Base-by-base conservation (phyloP, 192 early-diverging fungal genomes). In the Rhizophagus clarus region DNA sequence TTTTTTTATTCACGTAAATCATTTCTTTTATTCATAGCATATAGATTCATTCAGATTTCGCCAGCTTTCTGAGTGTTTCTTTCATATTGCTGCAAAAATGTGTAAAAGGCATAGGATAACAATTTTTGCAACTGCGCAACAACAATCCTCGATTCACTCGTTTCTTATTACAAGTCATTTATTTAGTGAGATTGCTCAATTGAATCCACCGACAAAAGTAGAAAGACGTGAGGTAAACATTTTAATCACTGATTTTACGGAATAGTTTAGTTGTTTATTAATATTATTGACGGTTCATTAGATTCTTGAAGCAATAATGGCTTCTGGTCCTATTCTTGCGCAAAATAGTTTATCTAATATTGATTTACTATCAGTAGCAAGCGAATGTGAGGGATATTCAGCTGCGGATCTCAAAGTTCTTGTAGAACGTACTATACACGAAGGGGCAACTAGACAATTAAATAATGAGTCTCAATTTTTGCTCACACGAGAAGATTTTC, bases 361-460 rank as follows among this genome's bases (percentile, higher is more conserved):
- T n/a, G 93, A 96, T 70, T 83, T 95, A 42, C 88, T 91, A 11
- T 88, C 90, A 0, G 84, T 97, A 0, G 91, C 94, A 4, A 91
- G 92, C 31, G 83, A 88, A 72, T 97, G 96, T 11, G 97, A 99
- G 82, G 97, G 97, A 1, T 97, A 94, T 79, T 82, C 92, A 26
- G 94, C 96, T 7, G 88, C 90, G 4, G 97, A 98, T 83, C 83
- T 98, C 22, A 85, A 91, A 63, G 90, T 91, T 0, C 87, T 96
- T 34, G 84, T 96, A 42, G 90, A 96, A 71, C 88, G 96, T 5
- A 90, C 96, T 0, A 88, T 91, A n/a, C 94, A 96, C 49, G 93
- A 94, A 77, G 91, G 92, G 31, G 91, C 92, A 8, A 89, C 95
- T 62, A 88, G 95, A 15, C 87, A 86, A 29, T 86, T 93, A 17